Base-by-base conservation (phyloP, 192 early-diverging fungal species). In the Dissophora ornata region DNA sequence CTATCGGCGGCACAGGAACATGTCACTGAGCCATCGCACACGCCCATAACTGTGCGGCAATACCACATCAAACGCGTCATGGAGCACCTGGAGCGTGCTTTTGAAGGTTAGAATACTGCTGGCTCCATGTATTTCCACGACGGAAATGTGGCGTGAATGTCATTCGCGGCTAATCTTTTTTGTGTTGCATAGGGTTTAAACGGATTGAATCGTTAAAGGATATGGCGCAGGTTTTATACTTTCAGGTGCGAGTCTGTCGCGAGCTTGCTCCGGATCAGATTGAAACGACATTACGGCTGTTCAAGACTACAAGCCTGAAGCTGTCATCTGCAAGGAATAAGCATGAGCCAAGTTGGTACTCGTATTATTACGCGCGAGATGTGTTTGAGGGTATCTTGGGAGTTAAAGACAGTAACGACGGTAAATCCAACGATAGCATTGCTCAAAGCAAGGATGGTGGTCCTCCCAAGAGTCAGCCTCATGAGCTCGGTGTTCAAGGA, bases 321-420 rank as follows among this genome's bases (percentile, higher is more conserved):
- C 26, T 63, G 9, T 36, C 44, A 7, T 45, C 50, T 13, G 44
- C 30, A 1, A 34, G 40, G 36, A 63, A 50, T 25, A 46, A 41
- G 26, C 60, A 55, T 33, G 69, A 56, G 16, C 69, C 69, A 4
- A 71, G 60, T 28, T 71, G 69, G 69, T 71, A 49, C 46, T 57
- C 69, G 28, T 71, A 57, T 28, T 71, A 71, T 18, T 71, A 56
- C 22, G 36, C 69, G 9, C 59, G 51, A 6, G 69, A 71, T 18
- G 53, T 60, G 12, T 71, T 71, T 24, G 60, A 71, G 24, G 60
- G 69, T 2, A 44, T 63, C 34, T 34, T 71, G 28, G 59, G 69
- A 10, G 25, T 42, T 13, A 48, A 36, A 7, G 54, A 60, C 19
- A n/a, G 54, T 1, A 36, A 18, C n/a, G 41, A 11, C 12, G 1